Conservation (phyloP, 331 rosid species). For the Pyrus hybrid region DNA sequence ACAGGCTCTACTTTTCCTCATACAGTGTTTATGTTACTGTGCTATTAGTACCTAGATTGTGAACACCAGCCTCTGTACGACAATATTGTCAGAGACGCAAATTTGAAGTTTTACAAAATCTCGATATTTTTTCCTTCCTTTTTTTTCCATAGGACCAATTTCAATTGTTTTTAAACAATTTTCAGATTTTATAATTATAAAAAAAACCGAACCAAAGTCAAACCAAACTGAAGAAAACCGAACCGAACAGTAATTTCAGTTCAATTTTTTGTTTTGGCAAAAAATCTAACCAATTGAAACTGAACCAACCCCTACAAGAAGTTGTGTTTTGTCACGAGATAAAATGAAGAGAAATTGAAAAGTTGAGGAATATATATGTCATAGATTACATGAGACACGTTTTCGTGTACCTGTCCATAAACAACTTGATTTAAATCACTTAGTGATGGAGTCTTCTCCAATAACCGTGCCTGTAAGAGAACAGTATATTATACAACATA, state of each 20-base stretch:
- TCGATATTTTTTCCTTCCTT: no score
- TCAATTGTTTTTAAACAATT: no score
- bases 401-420: constrained; percentile 73
- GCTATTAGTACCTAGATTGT: background rate
- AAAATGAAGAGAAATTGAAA: background rate
- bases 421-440: constrained; percentile 88
- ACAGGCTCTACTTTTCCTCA: background rate
- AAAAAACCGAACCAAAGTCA: no score
- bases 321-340: background rate
- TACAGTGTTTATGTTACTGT: background rate
- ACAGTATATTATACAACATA: background rate
- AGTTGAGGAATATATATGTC: background rate
- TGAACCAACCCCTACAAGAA: background rate
- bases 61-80: background rate
- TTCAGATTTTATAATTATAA: no score
- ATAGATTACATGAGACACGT: constrained; percentile 5
- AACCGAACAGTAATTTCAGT: no score
- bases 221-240: no score
- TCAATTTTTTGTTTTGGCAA: no score
- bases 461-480: constrained; percentile 54
- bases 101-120: no score
- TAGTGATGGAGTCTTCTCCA: constrained; percentile 93
- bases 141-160: no score
- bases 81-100: background rate
- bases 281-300: no score